A percentile compares a stretch with the other conserved stretches of the same genome.
Conservation (phyloP, 192 early-diverging fungal genomes). For the Mortierella antarctica region DNA sequence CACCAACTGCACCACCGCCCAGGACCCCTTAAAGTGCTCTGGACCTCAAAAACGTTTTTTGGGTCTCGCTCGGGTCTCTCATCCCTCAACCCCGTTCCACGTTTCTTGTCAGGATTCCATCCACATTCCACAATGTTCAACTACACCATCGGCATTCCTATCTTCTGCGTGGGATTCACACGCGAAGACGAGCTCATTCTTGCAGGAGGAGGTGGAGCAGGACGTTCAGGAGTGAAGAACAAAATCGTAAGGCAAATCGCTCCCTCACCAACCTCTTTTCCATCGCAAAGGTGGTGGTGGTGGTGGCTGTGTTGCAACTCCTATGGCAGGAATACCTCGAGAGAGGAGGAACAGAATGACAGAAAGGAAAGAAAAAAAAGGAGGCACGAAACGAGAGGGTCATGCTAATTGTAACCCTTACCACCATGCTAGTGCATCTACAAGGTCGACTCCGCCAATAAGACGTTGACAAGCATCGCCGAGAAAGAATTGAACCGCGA, state of each 20-base stretch:
- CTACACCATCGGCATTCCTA: slow-evolving; percentile 66
- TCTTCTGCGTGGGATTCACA: slow-evolving; percentile 71
- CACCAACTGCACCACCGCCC: not conserved
- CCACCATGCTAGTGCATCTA: slow-evolving; percentile 58
- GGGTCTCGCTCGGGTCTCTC: not conserved
- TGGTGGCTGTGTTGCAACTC: not conserved
- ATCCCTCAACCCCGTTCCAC: not conserved
- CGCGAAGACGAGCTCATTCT: slow-evolving; percentile 69
- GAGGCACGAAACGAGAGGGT: not conserved
- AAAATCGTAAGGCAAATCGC: slow-evolving; percentile 71
- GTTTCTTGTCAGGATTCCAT: not conserved
- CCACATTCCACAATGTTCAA: slow-evolving; percentile 51
- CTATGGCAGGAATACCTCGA: not conserved
- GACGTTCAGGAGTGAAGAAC: slow-evolving; percentile 87
- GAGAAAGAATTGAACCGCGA: slow-evolving; percentile 62
- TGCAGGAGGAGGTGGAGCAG: slow-evolving; percentile 89
- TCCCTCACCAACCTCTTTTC: not conserved
- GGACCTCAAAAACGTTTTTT: not conserved
- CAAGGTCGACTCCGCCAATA: slow-evolving; percentile 54
- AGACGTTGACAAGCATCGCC: slow-evolving; percentile 34
- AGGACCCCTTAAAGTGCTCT: not conserved
- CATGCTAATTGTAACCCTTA: not conserved
- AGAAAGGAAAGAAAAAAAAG: not conserved
- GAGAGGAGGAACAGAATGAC: not conserved
- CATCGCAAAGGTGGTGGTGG: not conserved